Evolutionary conservation across 2,329 filamentous ascomycete species (phyloP), one percentile per base, ranked within the genome.

Genomic region (Furcasterigmium sp.): DNA sequence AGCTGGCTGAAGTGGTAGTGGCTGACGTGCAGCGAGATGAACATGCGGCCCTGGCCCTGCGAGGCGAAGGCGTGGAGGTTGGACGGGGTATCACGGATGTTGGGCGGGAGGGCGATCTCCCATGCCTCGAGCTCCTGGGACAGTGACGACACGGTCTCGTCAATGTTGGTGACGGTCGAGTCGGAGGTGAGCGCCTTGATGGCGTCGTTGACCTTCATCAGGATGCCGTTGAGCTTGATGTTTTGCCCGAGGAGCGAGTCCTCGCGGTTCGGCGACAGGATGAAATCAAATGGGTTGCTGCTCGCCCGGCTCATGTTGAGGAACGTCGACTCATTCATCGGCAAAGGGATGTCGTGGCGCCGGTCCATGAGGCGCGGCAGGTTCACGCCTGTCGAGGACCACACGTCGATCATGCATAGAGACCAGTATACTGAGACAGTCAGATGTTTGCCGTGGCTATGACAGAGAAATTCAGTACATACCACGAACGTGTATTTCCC

Each of bases 1-100:
- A 73, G 56, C 40, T 70, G 64, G 5, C 62, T 60, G 46, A 67
- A 72, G 50, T 73, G 63, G 39, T 73, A 66, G 45, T 71, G 72
- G 4, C 69, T 68, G 3, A 73, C 53, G 46, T 73, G 66, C 2
- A 74, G 57, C 2, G 67, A 67, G 2, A 67, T 62, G 42, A 71
- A 73, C 17, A 64, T 58, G 5, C 64, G 57, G 3, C 69, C 70
- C 4, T 70, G 58, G 2, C 68, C 66, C 23, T 63, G 53, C 0
- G 53, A 48, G n/a, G 61, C 53, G 41, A 64, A 67, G 6, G 51
- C 50, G 3, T 56, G 49, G 4, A 73, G 53, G 42, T 72, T 73
- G 19, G 56, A 57, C 2, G 55, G 56, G 1, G 59, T 68, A 42
- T 70, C 62, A 20, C 54, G 57, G 37, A 70, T 59, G 30, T 56